Evolutionary conservation across 768 basidiomycete genomes (phyloP).

Genomic region (Pleurotus platypus): DNA sequence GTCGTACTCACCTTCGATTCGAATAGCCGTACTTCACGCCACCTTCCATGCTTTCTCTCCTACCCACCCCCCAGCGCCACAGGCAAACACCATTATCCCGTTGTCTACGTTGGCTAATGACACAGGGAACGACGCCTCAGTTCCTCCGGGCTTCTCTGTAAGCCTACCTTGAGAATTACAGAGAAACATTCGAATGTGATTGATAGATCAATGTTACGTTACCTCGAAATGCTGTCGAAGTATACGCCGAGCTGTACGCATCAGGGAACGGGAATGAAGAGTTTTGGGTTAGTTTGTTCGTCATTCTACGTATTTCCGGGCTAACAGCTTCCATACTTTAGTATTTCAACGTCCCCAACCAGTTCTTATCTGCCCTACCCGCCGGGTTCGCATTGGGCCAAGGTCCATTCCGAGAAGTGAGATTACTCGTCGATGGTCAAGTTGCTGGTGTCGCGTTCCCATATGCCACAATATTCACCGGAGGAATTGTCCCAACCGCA

Average conservation of each 20-base stretch:
- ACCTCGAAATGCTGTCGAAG: constrained; percentile 63
- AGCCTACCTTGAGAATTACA: constrained; percentile 7
- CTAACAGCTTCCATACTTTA: constrained; percentile 20
- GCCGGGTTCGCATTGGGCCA: constrained; percentile 35
- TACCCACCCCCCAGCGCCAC: constrained; percentile 52
- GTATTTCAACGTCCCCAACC: constrained; percentile 67
- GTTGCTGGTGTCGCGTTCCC: constrained; percentile 48
- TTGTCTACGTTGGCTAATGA: constrained; percentile 61
- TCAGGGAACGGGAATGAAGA: constrained; percentile 59
- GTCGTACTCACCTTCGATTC: background rate
- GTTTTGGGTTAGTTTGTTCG: constrained; percentile 57
- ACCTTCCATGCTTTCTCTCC: constrained; percentile 67
- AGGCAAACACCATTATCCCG: constrained; percentile 65
- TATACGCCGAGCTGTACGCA: constrained; percentile 70
- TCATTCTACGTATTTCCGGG: background rate
- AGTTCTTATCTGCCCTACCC: constrained; percentile 56
- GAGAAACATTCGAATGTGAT: background rate
- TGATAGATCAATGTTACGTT: constrained; percentile 62
- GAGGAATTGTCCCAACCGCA: constrained; percentile 64
- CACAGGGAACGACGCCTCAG: constrained; percentile 68
- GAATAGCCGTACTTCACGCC: constrained; percentile 63
- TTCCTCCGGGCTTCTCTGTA: constrained; percentile 73
- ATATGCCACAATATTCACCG: constrained; percentile 68
- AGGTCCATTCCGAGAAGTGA: constrained; percentile 48
- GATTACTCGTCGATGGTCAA: constrained; percentile 41